phyloP scores from a whole-genome alignment of 768 basidiomycete genomes.

The Mycena capillaripes region DNA sequence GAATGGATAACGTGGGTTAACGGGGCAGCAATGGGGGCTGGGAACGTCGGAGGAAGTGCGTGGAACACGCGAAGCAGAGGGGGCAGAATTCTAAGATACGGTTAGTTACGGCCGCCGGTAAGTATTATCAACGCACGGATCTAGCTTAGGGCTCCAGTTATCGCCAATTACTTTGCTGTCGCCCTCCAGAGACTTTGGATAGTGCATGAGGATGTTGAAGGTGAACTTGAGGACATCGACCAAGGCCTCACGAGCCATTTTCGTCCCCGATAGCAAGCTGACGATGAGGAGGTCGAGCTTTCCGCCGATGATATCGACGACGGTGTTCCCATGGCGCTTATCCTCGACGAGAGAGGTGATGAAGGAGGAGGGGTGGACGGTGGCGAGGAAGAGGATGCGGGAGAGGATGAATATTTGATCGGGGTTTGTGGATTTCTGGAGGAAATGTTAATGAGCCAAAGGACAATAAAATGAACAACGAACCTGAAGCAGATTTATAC shows the following conservation, averaged over 20 bases:
- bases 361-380: conserved; percentile 65
- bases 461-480: conserved; percentile 35
- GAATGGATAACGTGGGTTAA: conserved; percentile 87
- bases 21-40: conserved; percentile 77
- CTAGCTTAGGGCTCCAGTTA: conserved; percentile 80
- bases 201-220: conserved; percentile 86
- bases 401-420: conserved; percentile 82
- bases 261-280: conserved; percentile 63
- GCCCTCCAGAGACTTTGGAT: conserved; percentile 73
- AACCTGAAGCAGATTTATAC: conserved; percentile 73
- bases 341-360: conserved; percentile 76
- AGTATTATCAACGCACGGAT: conserved; percentile 59
- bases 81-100: conserved; percentile 68
- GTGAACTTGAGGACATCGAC: conserved; percentile 87
- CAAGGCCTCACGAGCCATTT: conserved; percentile 79
- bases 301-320: conserved; percentile 71
- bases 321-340: conserved; percentile 67
- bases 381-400: conserved; percentile 82
- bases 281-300: conserved; percentile 73
- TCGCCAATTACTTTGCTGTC: conserved; percentile 74
- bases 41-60: conserved; percentile 71
- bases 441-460: conserved; percentile 16
- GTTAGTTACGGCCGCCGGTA: background rate
- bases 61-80: conserved; percentile 81
- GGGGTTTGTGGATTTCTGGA: conserved; percentile 70